Evolutionary conservation across 768 basidiomycete species (phyloP), one percentile per base, ranked within the genome.

Genomic region (Hypsizygus marmoreus): DNA sequence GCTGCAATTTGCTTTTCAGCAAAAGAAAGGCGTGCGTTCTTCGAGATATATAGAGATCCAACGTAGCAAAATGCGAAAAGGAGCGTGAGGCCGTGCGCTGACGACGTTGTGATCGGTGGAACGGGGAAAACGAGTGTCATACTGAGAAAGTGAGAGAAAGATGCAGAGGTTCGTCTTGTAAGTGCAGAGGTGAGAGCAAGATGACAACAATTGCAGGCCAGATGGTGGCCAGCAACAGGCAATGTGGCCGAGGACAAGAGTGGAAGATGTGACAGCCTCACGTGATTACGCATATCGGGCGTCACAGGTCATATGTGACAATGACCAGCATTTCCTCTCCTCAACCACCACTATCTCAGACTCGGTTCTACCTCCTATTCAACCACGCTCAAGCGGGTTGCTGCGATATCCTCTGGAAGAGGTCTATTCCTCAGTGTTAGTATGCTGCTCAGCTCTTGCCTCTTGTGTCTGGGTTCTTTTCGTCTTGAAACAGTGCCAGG

Each of bases 21-120:
- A 60, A 80, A 81, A 8, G 72, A 74, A 23, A 85, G 70, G 32
- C 88, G 76, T 9, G 82, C 73, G 51, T 77, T 71, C 60, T 82
- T 87, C 24, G 76, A 83, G 46, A 91, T 56, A 66, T 95, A 95
- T 29, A 95, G 73, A 5, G 87, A 88, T 10, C 87, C 89, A 40
- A 97, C 91, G 57, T 95, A 97, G 41, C 75, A 74, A 16, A 68
- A 48, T 2, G 81, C 81, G 57, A 92, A 81, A 38, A 76, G 58
- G 4, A 79, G 62, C 2, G 87, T 81, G 13, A 86, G 65, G 2
- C 72, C 35, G 53, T 88, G 82, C 2, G 85, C 76, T 17, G 60
- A 58, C 1, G 59, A 44, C 19, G 58, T 64, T 6, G 72, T 56
- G 23, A 72, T 57, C 13, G 59, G 59, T 24, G 63, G 62, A 38